These are phyloP conservation scores for Aspergillus nanangensis DNA, from an alignment of 495 filamentous ascomycete species.

Conservation along the genomic window DNA sequence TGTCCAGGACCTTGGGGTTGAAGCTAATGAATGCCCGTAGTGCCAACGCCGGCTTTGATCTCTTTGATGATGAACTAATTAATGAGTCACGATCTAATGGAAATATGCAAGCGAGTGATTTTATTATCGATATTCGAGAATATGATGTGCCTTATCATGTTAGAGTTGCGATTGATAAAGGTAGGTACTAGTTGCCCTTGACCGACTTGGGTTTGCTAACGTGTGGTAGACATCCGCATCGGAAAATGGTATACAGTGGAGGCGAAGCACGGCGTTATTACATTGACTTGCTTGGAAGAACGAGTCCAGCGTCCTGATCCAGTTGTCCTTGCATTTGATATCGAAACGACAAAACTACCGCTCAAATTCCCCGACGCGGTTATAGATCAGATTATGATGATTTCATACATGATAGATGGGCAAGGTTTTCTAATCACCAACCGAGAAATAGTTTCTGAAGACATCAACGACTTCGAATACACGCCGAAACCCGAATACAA, in stretches of 20 bases:
- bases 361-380: constrained; percentile 97
- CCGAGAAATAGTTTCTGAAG: constrained; percentile 94
- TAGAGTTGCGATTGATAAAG: constrained; percentile 93
- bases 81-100: constrained; percentile 80
- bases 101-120: constrained; percentile 89
- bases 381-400: constrained; percentile 99
- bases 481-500: constrained; percentile 95
- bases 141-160: constrained; percentile 99
- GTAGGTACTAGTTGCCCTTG: constrained; percentile 36
- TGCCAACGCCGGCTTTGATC: constrained; percentile 83
- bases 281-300: constrained; percentile 80
- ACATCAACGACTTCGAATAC: constrained; percentile 98
- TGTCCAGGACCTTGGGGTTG: not conserved
- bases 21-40: constrained; percentile 41
- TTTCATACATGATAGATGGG: constrained; percentile 99
- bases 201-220: no score
- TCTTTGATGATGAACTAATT: constrained; percentile 88
- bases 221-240: constrained; percentile 73
- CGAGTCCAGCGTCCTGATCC: constrained; percentile 86
- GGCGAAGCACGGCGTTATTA: constrained; percentile 83
- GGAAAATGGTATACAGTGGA: constrained; percentile 97
- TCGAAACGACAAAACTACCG: constrained; percentile 94
- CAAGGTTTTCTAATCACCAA: constrained; percentile 98
- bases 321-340: constrained; percentile 95
- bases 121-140: constrained; percentile 97